Base-by-base conservation (phyloP, 441 rosid genomes). In the Rhodomyrtus psidioides region DNA sequence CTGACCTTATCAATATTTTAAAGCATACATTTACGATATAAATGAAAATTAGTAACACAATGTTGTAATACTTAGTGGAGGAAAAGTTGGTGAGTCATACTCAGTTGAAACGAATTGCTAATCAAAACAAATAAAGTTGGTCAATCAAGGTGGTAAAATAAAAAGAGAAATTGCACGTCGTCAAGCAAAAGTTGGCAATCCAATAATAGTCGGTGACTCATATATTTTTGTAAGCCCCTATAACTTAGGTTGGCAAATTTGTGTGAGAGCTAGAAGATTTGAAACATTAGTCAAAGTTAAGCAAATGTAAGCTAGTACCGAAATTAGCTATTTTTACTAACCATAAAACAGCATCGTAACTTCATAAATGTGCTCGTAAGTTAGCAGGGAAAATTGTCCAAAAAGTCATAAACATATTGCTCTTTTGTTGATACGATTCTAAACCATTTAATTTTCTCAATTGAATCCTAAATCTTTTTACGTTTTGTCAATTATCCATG, bases 81-180 rank as follows among this genome's bases (percentile, higher is more conserved):
- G 30, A 58, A n/a, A 58, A n/a, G 65, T 58, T 13, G 17, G 16
- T n/a, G 17, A 58, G 30, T 12, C 8, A n/a, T 4, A 13, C 17
- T 6, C 19, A n/a, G 1, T 12, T n/a, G 8, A 13, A 27, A n/a
- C 4, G 9, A 58, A 58, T n/a, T 14, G 60, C 65, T n/a, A 58
- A 58, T 58, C 17, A 58, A n/a, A 58, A 58, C 34, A 58, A 14
- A n/a, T 26, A 57, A 58, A 58, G 16, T n/a, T 14, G 65, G 30
- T 58, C 34, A 58, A 6, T 5, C 9, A n/a, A 58, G 17, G n/a
- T 2, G 65, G 9, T 16, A 27, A 58, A 58, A 58, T 13, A n/a
- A n/a, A 26, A n/a, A 6, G 1, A 6, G 1, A 56, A 24, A 9
- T 24, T 4, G 6, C 27, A 24, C 2, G 2, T 9, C 27, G 2